Evolutionary conservation across 129 eudicot genomes (phyloP), one percentile per base, ranked within the genome.

Genomic region (Arctium lappa): DNA sequence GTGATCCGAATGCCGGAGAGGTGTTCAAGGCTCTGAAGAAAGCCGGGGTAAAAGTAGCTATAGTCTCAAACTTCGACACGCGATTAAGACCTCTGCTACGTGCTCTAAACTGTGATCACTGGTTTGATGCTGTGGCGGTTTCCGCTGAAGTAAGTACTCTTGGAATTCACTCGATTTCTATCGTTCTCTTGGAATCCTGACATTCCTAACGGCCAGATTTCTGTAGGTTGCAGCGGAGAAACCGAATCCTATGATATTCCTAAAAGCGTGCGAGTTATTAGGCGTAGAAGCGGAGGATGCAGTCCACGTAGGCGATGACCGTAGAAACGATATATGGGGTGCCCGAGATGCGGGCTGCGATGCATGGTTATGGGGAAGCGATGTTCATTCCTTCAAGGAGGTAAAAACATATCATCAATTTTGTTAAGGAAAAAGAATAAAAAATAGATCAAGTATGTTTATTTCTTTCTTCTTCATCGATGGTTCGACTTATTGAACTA

Each of bases 301-400:
- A 4, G 99, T 96, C 84, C 99, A 96, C 76, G 98, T 96, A 32
- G 99, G 99, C 42, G 99, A 96, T 89, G 99, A 96, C 79, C 95
- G 98, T 34, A 86, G 98, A 73, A 96, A 96, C 36, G 99, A 96
- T 75, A 82, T 96, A 27, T 96, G 99, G 99, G 99, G 99, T 79
- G 99, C 99, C 37, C 85, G 99, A 84, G 99, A 93, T 85, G 99
- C 99, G 22, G 98, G 99, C 56, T 93, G 98, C 82, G 98, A 96
- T 85, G 98, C 98, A 44, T 96, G 99, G 99, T 94, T 96, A 70
- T 96, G 99, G 98, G 99, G 99, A 65, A 93, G 92, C 66, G 99
- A 96, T 84, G 99, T 96, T 16, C 85, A 86, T 78, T 96, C 98
- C 81, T 96, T 96, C 87, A 89, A 92, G 83, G 98, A 96, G 98